These are phyloP conservation scores for Ananas comosus DNA, from an alignment of 176 grass and related monocot genomes.

Conservation along the genomic window DNA sequence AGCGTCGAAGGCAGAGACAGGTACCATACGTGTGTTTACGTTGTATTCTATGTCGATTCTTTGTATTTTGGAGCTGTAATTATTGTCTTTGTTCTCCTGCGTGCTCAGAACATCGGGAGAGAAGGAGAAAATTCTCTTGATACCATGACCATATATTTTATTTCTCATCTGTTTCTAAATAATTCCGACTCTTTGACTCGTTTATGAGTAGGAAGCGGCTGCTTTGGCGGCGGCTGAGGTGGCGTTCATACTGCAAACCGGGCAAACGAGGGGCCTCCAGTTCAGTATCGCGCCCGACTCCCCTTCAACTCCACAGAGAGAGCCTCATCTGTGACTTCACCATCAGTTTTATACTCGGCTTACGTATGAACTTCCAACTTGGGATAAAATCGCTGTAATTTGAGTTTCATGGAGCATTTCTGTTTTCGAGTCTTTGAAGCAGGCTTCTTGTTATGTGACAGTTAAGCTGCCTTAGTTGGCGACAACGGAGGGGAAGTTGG, in stretches of 20 bases:
- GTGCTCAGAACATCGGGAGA: too few species aligned
- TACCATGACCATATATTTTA: neutral
- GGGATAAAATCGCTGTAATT: neutral
- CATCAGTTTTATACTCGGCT: neutral
- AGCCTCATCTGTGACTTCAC: neutral
- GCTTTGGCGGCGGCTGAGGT: constrained; percentile 53
- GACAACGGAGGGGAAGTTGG: neutral
- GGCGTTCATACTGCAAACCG: constrained; percentile 47
- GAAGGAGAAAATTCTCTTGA: neutral
- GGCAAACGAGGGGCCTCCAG: constrained; percentile 2
- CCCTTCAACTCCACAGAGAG: neutral
- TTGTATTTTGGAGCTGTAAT: neutral
- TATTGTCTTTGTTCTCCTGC: neutral
- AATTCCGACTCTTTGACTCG: constrained; percentile 1
- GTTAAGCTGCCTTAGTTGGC: neutral
- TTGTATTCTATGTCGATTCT: neutral
- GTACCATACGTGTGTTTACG: constrained; percentile 20
- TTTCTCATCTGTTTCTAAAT: neutral
- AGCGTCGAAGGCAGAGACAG: constrained; percentile 86
- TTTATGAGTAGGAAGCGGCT: constrained; percentile 44
- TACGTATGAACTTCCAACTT: neutral
- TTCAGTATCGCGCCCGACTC: neutral
- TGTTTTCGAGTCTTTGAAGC: neutral
- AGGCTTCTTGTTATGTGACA: neutral
- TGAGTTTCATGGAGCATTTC: neutral